Conservation (phyloP, 2,329 filamentous ascomycete species). For the Aspergillus calidoustus region DNA sequence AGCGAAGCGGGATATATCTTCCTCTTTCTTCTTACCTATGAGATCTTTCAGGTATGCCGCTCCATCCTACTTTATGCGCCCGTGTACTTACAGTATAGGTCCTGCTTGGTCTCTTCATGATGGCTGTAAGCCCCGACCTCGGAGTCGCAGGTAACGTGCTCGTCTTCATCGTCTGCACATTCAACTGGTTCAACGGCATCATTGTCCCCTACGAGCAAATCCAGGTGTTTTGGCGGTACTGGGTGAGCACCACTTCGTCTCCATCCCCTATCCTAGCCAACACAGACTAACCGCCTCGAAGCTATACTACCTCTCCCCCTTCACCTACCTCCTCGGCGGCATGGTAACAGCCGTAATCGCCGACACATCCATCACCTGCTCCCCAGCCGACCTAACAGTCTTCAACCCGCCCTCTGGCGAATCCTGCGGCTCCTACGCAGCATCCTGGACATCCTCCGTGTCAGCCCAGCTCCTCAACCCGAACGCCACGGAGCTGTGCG, state of each 20-base stretch:
- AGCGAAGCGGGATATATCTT: conserved; percentile 4
- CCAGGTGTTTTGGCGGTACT: conserved; percentile 7
- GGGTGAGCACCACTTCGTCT: background rate
- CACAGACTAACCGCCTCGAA: background rate
- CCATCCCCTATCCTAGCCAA: too few relatives aligned
- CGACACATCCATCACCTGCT: background rate
- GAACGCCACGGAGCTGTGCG: background rate
- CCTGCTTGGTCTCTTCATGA: conserved; percentile 4
- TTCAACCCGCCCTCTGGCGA: background rate
- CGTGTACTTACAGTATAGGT: background rate
- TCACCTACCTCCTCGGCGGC: conserved; percentile 1
- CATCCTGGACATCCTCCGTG: background rate
- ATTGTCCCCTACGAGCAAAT: conserved; percentile 2
- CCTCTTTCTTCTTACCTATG: conserved; percentile 2
- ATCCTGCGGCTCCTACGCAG: background rate
- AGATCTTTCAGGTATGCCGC: conserved; percentile 2
- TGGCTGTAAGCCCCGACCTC: conserved; percentile 7
- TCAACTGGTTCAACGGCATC: conserved; percentile 9
- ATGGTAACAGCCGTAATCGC: conserved; percentile 6
- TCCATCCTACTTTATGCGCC: background rate
- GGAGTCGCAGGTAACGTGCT: conserved; percentile 8
- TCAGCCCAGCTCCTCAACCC: conserved; percentile 1
- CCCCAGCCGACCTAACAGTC: background rate
- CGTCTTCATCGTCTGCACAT: conserved; percentile 7
- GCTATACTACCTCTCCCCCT: conserved; percentile 6